phyloP scores from a whole-genome alignment of 805 yeast genomes.

The Saturnispora quitensis region DNA sequence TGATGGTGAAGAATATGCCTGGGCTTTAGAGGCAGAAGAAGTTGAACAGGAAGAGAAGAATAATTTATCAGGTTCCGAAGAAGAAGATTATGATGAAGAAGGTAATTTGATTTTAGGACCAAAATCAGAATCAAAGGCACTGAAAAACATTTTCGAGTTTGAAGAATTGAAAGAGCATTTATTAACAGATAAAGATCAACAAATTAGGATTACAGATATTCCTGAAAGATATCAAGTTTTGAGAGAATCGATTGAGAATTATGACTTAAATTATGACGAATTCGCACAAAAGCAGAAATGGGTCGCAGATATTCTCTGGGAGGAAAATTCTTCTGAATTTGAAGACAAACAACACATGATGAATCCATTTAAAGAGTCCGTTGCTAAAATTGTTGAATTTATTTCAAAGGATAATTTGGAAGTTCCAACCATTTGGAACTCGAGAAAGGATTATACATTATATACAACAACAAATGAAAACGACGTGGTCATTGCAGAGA shows the following conservation, averaged over 20 bases:
- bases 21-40: constrained; percentile 93
- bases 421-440: constrained; percentile 93
- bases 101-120: constrained; percentile 26
- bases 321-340: constrained; percentile 44
- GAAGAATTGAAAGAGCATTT: constrained; percentile 84
- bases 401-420: constrained; percentile 73
- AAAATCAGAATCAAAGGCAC: constrained; percentile 36
- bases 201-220: constrained; percentile 73
- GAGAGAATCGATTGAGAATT: constrained; percentile 56
- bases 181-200: constrained; percentile 87
- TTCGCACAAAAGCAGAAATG: constrained; percentile 67
- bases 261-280: constrained; percentile 62
- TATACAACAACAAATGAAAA: constrained; percentile 35
- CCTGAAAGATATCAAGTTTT: constrained; percentile 88
- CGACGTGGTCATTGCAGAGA: constrained; percentile 38
- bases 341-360: constrained; percentile 26
- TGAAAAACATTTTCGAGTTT: constrained; percentile 90
- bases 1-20: constrained; percentile 92
- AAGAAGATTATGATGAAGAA: constrained; percentile 32
- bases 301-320: constrained; percentile 58
- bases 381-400: constrained; percentile 61
- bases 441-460: constrained; percentile 81
- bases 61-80: constrained; percentile 29
- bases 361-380: constrained; percentile 57
- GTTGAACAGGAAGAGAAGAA: constrained; percentile 49